phyloP scores from a whole-genome alignment of 805 yeast genomes.

The Pichia exigua region DNA sequence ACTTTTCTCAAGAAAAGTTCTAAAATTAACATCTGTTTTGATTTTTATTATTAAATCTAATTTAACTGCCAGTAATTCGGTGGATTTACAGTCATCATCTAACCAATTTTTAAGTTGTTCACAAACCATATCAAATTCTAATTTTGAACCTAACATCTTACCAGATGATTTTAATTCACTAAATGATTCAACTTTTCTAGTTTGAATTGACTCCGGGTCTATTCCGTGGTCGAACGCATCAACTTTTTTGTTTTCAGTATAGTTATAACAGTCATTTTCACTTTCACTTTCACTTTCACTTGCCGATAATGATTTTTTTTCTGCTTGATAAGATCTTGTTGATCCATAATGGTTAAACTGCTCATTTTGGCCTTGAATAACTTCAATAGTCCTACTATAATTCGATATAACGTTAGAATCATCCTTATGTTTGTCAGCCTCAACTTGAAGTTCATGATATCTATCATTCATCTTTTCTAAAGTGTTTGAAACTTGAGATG shows the following conservation, averaged over 20 bases:
- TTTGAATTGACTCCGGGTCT: not conserved
- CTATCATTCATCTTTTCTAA: not conserved
- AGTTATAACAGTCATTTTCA: not conserved
- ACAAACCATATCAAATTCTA: constrained; percentile 5
- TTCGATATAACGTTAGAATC: not conserved
- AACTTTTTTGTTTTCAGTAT: constrained; percentile 12
- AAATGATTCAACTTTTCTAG: not conserved
- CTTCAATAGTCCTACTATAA: not conserved
- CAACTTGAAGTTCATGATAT: constrained; percentile 1
- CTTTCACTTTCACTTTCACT: constrained; percentile 12
- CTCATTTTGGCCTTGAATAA: not conserved
- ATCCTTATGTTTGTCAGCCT: not conserved
- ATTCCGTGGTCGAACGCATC: not conserved
- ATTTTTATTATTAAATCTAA: constrained; percentile 2
- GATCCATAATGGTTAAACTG: constrained; percentile 22
- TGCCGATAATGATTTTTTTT: constrained; percentile 10
- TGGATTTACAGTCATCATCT: not conserved
- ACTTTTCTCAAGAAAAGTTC: not conserved
- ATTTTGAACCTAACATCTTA: not conserved
- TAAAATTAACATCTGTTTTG: not conserved
- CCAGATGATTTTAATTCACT: not conserved
- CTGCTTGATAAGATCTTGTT: constrained; percentile 22
- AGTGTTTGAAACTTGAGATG: not conserved
- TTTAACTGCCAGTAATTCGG: not conserved
- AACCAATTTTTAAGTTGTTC: not conserved